Evolutionary conservation across 2,329 filamentous ascomycete genomes (phyloP).

Genomic region (Trichoderma simmonsii): DNA sequence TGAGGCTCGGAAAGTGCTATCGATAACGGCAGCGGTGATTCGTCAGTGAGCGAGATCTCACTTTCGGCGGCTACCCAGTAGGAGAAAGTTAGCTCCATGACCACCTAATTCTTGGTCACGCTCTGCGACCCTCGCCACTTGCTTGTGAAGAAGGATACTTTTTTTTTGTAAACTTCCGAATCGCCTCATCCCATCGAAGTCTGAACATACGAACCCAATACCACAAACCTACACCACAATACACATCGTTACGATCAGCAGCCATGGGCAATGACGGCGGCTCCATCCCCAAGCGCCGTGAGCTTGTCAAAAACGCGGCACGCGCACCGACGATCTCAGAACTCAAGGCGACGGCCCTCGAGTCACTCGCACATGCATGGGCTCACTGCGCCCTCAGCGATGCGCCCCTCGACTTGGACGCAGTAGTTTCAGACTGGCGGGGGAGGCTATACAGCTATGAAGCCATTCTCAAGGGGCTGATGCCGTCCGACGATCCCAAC

Average conservation of each 20-base stretch:
- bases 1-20: slow-evolving; percentile 18
- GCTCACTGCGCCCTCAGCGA: slow-evolving; percentile 82
- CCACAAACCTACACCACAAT: background rate
- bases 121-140: background rate
- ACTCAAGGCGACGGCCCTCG: slow-evolving; percentile 81
- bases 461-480: slow-evolving; percentile 65
- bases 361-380: slow-evolving; percentile 86
- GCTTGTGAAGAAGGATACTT: background rate
- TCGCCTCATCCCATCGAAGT: background rate
- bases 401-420: slow-evolving; percentile 62
- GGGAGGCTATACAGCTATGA: slow-evolving; percentile 96
- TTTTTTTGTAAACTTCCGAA: background rate
- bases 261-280: slow-evolving; percentile 96
- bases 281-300: slow-evolving; percentile 90
- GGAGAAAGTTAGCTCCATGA: background rate
- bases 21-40: slow-evolving; percentile 8
- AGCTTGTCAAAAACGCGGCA: slow-evolving; percentile 92
- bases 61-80: background rate
- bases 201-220: background rate
- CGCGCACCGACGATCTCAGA: slow-evolving; percentile 78
- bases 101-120: background rate
- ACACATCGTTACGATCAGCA: background rate
- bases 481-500: slow-evolving; percentile 58
- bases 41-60: background rate
- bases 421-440: slow-evolving; percentile 78